Base-by-base conservation (phyloP, 2,329 filamentous ascomycete species). In the Pestalotiopsis sp. region DNA sequence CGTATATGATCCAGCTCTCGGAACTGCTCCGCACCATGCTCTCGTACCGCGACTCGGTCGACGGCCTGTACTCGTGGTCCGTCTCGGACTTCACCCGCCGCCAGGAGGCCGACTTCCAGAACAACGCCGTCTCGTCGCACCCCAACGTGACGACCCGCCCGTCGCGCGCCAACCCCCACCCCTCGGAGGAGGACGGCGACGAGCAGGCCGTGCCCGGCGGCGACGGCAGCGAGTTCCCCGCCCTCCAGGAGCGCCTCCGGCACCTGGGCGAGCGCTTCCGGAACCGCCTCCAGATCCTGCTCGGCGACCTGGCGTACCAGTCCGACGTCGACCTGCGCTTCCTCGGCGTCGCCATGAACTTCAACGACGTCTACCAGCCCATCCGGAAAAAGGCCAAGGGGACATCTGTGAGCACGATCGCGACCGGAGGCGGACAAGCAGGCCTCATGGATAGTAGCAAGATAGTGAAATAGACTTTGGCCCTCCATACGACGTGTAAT, bases 271-370 rank as follows among this genome's bases (percentile, higher is more conserved):
- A 86, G 13, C 92, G 94, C 69, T 99, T 98, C 82, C 88, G 90
- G 70, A 86, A 88, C 1, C 88, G 92, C 36, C 87, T 98, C 63
- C 94, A 94, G 78, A 85, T 95, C 56, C 82, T 99, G 67, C 84
- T 99, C 3, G 94, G 96, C 14, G 97, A 99, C 79, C 80, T 99
- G 71, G 92, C 94, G 9, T 95, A 97, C 81, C 95, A 98, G 81
- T 92, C 94, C 0, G 96, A 99, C 79, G 91, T 95, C 65, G 96
- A 99, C 79, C 93, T 99, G 90, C 88, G 95, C 67, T 98, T 98
- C 84, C 82, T 99, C 73, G 96, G 94, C 52, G 94, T 98, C 61
- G 93, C 96, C 56, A 98, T 99, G 94, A 99, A 98, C 82, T 99
- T 98, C 81, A 99, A 99, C 81, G 95, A 98, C 78, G 93, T 97